Base-by-base conservation (phyloP, 495 filamentous ascomycete genomes). In the Xylaria scruposa region DNA sequence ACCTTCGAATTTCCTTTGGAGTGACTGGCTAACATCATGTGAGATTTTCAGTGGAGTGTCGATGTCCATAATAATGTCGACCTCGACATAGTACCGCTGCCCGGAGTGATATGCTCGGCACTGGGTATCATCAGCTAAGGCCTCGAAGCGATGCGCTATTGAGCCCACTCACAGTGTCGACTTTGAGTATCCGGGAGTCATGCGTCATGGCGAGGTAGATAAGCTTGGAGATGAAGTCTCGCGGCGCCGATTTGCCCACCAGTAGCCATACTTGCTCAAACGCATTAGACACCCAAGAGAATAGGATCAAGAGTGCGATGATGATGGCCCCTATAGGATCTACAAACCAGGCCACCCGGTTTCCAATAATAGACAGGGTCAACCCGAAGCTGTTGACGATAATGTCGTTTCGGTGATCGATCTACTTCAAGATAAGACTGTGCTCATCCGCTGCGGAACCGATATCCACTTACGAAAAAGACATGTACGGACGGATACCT, bases 31-130 rank as follows among this genome's bases (percentile, higher is more conserved):
- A 42, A 89, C 84, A 72, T 89, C 87, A 73, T 90, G 87, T 24
- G 85, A 85, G 24, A 86, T 76, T 59, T 81, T 86, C 7, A 89
- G 77, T 3, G 82, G 83, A 26, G 81, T 75, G 15, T 82, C 79
- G 66, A 84, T 83, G 70, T 86, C 83, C 86, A 89, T 88, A 54
- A 90, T 83, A 67, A 89, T 83, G 74, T 89, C 87, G 31, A 89
- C 83, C 73, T 89, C 87, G 44, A 88, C 86, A 72, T 88, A 89
- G 71, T 86, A 87, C 36, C 86, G 81, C 70, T 87, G 83, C 0
- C 87, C 87, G 19, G 85, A 84, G 77, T 88, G 86, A 73, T 88
- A 89, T 46, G 86, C 87, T 49, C 86, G 84, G 63, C 81, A 84
- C 79, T 67, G 31, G 21, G 26, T 24, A 31, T 33, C 62, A 47